These are phyloP conservation scores for Tremella yokohamensis DNA, from an alignment of 768 basidiomycete species.

Conservation along the genomic window DNA sequence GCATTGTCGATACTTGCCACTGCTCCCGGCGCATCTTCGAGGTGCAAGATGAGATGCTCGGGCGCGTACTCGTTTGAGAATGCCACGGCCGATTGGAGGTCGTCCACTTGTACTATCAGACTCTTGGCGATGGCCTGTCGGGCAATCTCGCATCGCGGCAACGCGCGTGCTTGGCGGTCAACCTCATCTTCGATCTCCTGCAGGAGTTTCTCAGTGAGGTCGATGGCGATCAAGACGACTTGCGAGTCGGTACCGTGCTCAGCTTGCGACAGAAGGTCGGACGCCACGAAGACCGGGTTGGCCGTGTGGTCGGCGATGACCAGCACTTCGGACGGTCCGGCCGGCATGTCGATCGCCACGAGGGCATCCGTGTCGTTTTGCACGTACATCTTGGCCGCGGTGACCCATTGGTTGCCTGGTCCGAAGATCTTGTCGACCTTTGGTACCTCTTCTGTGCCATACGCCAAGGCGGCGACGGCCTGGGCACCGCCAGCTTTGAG, in stretches of 20 bases:
- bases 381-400: constrained; percentile 98
- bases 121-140: constrained; percentile 84
- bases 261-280: constrained; percentile 93
- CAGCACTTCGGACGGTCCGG: constrained; percentile 94
- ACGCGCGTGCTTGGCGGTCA: constrained; percentile 76
- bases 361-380: constrained; percentile 96
- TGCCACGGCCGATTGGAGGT: constrained; percentile 68
- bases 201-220: constrained; percentile 61
- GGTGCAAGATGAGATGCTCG: constrained; percentile 90
- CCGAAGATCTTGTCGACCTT: constrained; percentile 99
- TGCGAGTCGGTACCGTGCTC: constrained; percentile 98
- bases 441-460: constrained; percentile 88
- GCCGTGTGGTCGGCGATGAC: constrained; percentile 88
- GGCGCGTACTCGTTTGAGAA: constrained; percentile 99
- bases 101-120: constrained; percentile 71
- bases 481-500: constrained; percentile 95
- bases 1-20: constrained; percentile 78
- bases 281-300: constrained; percentile 86
- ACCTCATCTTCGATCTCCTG: constrained; percentile 77
- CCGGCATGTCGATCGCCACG: constrained; percentile 98
- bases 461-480: constrained; percentile 91
- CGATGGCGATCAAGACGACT: constrained; percentile 83
- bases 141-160: constrained; percentile 85
- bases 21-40: constrained; percentile 65
- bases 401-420: constrained; percentile 99